phyloP scores from a whole-genome alignment of 1,139 yeast genomes.

The Kodamaea sp. region DNA sequence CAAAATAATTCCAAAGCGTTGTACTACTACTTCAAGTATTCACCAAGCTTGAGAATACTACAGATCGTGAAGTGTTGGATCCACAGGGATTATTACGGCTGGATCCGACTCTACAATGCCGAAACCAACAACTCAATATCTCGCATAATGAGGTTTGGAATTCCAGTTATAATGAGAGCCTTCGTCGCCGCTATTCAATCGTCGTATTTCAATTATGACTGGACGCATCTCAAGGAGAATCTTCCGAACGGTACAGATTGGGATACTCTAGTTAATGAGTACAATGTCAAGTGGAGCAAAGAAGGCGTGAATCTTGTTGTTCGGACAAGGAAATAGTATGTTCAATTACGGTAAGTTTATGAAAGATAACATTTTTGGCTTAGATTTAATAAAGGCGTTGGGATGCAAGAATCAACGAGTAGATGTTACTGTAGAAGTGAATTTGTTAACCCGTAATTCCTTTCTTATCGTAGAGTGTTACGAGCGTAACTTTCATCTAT shows the following conservation, averaged over 20 bases:
- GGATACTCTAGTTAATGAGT: conserved; percentile 20
- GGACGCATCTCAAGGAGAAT: conserved; percentile 22
- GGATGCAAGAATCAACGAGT: too few relatives aligned
- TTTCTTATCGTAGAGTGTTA: too few relatives aligned
- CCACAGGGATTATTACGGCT: conserved; percentile 37
- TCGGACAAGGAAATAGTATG: conserved; percentile 25
- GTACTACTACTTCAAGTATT: conserved; percentile 29
- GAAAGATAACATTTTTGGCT: too few relatives aligned
- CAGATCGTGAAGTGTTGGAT: conserved; percentile 38
- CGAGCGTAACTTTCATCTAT: too few relatives aligned
- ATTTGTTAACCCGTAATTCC: too few relatives aligned
- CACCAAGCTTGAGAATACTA: conserved; percentile 19
- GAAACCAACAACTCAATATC: conserved; percentile 31
- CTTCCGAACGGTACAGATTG: conserved; percentile 31
- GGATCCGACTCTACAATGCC: conserved; percentile 40
- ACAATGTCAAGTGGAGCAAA: conserved; percentile 29
- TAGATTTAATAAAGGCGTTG: too few relatives aligned
- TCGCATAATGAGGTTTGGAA: conserved; percentile 46
- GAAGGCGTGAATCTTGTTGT: conserved; percentile 26
- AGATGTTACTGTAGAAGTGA: too few relatives aligned
- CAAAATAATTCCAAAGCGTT: conserved; percentile 38
- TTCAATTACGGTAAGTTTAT: too few relatives aligned
- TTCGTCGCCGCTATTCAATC: conserved; percentile 32
- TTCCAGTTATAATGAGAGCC: conserved; percentile 26
- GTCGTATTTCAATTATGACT: conserved; percentile 38